Percentiles rank a stretch among this genome's conserved stretches.
phyloP scores from a whole-genome alignment of 2,329 filamentous ascomycete species.

The Aureobasidium namibiae region DNA sequence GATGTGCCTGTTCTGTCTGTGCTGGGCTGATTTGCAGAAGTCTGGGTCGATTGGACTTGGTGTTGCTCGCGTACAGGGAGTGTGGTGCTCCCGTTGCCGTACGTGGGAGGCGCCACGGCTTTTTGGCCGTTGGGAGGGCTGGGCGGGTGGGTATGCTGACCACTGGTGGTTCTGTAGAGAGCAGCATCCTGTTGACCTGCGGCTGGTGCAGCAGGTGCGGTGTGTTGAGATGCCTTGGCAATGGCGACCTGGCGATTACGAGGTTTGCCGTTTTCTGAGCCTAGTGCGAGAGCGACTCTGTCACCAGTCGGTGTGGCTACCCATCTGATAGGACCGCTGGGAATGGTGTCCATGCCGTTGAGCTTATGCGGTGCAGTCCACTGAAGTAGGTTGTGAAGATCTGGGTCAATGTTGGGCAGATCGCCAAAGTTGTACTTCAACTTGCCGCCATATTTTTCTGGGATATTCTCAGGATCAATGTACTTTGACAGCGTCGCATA shows the following conservation, averaged over 20 bases:
- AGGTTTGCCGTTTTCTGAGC: constrained; percentile 33
- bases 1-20: constrained; percentile 31
- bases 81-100: neutral
- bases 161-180: constrained; percentile 17
- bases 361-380: constrained; percentile 29
- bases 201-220: neutral
- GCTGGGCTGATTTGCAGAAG: neutral
- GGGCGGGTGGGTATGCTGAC: constrained; percentile 19
- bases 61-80: constrained; percentile 20
- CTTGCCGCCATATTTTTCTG: constrained; percentile 80
- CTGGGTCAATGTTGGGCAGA: constrained; percentile 60
- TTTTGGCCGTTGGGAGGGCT: constrained; percentile 12
- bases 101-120: neutral
- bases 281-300: constrained; percentile 38
- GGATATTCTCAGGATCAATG: constrained; percentile 75
- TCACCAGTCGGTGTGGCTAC: constrained; percentile 31
- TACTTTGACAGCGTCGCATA: constrained; percentile 69
- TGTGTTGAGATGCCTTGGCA: constrained; percentile 19
- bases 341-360: constrained; percentile 32
- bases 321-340: constrained; percentile 41
- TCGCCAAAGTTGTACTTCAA: constrained; percentile 77
- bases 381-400: constrained; percentile 32
- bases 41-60: neutral
- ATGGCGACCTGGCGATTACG: constrained; percentile 33
- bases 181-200: neutral